These are phyloP conservation scores for Suhomyces terraborum DNA, from an alignment of 1,139 yeast genomes.

Conservation along the genomic window DNA sequence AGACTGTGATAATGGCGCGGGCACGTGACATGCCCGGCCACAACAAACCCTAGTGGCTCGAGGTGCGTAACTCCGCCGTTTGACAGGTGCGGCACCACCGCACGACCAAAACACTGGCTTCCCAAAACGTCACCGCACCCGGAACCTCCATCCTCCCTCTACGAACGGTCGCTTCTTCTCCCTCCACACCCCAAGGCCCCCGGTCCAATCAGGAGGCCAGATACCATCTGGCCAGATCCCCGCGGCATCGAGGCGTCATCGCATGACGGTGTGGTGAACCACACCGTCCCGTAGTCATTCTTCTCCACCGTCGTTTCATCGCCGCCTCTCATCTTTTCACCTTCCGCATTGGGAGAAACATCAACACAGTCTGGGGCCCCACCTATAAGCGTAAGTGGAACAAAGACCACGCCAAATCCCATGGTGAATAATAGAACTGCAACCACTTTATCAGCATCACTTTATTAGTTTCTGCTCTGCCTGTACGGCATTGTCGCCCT, in stretches of 20 bases:
- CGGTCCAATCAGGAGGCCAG: too few relatives aligned
- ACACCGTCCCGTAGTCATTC: neutral
- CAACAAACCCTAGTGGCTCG: too few relatives aligned
- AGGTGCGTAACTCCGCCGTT: too few relatives aligned
- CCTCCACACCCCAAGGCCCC: too few relatives aligned
- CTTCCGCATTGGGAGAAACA: conserved; percentile 10
- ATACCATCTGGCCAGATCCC: neutral
- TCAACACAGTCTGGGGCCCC: conserved; percentile 7
- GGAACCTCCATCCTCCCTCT: too few relatives aligned
- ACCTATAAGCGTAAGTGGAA: conserved; percentile 1
- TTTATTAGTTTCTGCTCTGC: too few relatives aligned
- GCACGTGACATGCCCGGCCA: neutral
- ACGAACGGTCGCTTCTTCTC: too few relatives aligned
- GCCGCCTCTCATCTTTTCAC: neutral
- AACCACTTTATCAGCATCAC: conserved; percentile 12
- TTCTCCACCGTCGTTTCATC: neutral
- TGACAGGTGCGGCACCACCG: too few relatives aligned
- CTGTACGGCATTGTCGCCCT: conserved; percentile 6
- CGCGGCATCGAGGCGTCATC: neutral
- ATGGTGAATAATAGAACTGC: conserved; percentile 12
- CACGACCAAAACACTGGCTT: too few relatives aligned
- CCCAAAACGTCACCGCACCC: too few relatives aligned
- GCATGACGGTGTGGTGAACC: conserved; percentile 5
- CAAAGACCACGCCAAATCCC: conserved; percentile 2
- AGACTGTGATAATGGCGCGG: neutral